Evolutionary conservation across 2,329 filamentous ascomycete genomes (phyloP).

Genomic region (Arachnopeziza araneosa): DNA sequence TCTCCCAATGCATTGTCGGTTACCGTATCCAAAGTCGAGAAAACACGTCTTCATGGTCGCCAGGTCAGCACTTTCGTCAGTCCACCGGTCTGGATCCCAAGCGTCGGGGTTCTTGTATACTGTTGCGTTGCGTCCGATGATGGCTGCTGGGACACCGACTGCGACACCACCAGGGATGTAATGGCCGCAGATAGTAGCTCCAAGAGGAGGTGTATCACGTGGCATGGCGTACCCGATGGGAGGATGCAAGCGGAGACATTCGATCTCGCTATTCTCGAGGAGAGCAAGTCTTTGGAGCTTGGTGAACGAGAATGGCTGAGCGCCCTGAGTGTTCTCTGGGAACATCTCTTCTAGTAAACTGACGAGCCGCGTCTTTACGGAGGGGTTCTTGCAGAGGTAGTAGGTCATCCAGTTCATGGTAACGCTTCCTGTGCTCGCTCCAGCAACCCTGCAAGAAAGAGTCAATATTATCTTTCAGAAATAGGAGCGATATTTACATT

Average conservation of each 20-base stretch:
- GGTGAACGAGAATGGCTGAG: slow-evolving; percentile 4
- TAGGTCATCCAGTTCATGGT: slow-evolving; percentile 15
- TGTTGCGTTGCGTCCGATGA: slow-evolving; percentile 10
- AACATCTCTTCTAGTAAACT: slow-evolving; percentile 7
- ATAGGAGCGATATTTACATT: slow-evolving; percentile 5
- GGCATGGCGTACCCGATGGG: slow-evolving; percentile 14
- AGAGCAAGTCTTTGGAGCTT: slow-evolving; percentile 9
- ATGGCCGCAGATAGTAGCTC: slow-evolving; percentile 10
- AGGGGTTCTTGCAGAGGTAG: slow-evolving; percentile 13
- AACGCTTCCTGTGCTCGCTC: slow-evolving; percentile 10
- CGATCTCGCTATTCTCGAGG: slow-evolving; percentile 9
- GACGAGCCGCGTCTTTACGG: slow-evolving; percentile 4
- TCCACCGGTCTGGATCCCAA: slow-evolving; percentile 10
- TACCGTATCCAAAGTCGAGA: slow-evolving; percentile 11
- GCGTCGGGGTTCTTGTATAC: slow-evolving; percentile 8
- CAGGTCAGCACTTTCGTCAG: slow-evolving; percentile 6
- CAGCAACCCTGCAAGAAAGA: slow-evolving; percentile 8
- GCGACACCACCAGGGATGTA: slow-evolving; percentile 10
- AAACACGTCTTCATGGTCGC: slow-evolving; percentile 14
- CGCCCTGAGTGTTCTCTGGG: slow-evolving; percentile 5
- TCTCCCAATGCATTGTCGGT: slow-evolving; percentile 11
- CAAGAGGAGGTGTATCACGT: slow-evolving; percentile 8
- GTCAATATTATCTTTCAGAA: background rate
- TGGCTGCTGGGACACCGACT: slow-evolving; percentile 12
- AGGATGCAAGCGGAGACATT: slow-evolving; percentile 12